A percentile compares a stretch with the other conserved stretches of the same genome.
phyloP scores from a whole-genome alignment of 1,284 basidiomycete species.

The Malassezia vespertilionis region DNA sequence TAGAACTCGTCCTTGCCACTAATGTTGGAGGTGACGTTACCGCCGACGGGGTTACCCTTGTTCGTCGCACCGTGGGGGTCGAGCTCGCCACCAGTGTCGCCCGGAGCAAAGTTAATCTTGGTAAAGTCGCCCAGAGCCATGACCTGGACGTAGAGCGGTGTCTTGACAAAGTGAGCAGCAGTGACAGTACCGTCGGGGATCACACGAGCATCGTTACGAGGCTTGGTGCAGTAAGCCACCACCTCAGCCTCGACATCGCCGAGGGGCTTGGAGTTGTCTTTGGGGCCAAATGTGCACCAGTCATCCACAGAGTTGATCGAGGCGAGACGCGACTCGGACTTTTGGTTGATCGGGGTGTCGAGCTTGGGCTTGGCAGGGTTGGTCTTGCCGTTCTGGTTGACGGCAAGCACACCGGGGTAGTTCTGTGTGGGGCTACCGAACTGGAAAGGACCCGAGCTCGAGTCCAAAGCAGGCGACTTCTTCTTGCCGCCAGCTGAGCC shows the following conservation, averaged over 20 bases:
- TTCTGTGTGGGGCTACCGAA: conserved; percentile 31
- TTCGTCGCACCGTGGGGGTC: conserved; percentile 46
- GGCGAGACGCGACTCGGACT: conserved; percentile 35
- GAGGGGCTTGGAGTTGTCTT: conserved; percentile 52
- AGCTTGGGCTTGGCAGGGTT: conserved; percentile 35
- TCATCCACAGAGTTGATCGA: conserved; percentile 44
- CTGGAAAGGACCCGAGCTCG: too few species aligned
- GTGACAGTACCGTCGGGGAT: conserved; percentile 46
- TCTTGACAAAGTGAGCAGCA: conserved; percentile 44
- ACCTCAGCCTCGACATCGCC: conserved; percentile 59
- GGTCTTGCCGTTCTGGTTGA: conserved; percentile 29
- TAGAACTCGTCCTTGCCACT: conserved; percentile 51
- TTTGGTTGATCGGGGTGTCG: conserved; percentile 44
- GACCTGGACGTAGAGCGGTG: conserved; percentile 50
- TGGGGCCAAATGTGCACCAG: conserved; percentile 48
- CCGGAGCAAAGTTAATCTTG: conserved; percentile 32
- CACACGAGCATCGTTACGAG: conserved; percentile 46
- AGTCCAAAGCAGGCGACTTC: conserved; percentile 18
- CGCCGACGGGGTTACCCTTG: conserved; percentile 53
- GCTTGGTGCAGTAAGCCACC: conserved; percentile 63
- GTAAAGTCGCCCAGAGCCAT: conserved; percentile 49
- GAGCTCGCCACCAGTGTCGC: conserved; percentile 43
- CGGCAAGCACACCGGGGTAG: conserved; percentile 31
- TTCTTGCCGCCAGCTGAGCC: neutral
- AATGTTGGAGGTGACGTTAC: conserved; percentile 53